These are phyloP conservation scores for Hypocrella siamensis DNA, from an alignment of 2,329 filamentous ascomycete genomes.

Conservation along the genomic window DNA sequence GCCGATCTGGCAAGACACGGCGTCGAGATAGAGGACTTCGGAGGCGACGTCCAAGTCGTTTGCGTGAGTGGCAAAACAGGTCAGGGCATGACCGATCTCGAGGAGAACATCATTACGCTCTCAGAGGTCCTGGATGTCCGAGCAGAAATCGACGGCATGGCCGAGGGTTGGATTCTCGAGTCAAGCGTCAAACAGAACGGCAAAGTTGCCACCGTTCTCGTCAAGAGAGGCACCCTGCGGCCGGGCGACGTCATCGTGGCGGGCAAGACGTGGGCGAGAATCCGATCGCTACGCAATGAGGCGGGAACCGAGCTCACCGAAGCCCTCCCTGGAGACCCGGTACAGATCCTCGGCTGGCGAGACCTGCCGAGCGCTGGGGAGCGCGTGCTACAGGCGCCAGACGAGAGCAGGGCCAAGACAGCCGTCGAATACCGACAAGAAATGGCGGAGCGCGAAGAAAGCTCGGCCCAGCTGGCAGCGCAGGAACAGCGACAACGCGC, in stretches of 20 bases:
- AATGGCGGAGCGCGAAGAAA: slow-evolving; percentile 53
- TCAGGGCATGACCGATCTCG: slow-evolving; percentile 75
- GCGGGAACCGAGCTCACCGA: slow-evolving; percentile 55
- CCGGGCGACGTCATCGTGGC: slow-evolving; percentile 74
- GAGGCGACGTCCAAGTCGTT: slow-evolving; percentile 86
- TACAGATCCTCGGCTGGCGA: slow-evolving; percentile 91
- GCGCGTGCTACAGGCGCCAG: slow-evolving; percentile 66
- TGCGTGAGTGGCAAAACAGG: slow-evolving; percentile 89
- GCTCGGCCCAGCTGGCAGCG: slow-evolving; percentile 68
- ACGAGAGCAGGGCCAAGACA: slow-evolving; percentile 62
- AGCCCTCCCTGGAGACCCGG: slow-evolving; percentile 74
- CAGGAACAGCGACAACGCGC: slow-evolving; percentile 48
- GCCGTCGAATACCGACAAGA: slow-evolving; percentile 66
- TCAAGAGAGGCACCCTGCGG: slow-evolving; percentile 73
- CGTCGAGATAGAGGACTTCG: slow-evolving; percentile 86
- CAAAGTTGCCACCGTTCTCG: slow-evolving; percentile 74
- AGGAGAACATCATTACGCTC: slow-evolving; percentile 76
- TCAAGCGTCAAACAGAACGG: slow-evolving; percentile 75
- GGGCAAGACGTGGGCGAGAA: slow-evolving; percentile 72
- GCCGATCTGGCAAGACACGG: slow-evolving; percentile 69
- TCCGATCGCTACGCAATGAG: slow-evolving; percentile 77
- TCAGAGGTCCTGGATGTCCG: slow-evolving; percentile 85
- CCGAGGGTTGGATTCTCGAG: slow-evolving; percentile 90
- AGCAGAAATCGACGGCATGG: slow-evolving; percentile 58
- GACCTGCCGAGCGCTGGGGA: slow-evolving; percentile 71